Evolutionary conservation across 768 basidiomycete genomes (phyloP), one percentile per base, ranked within the genome.

Genomic region (Mrakia blollopis): DNA sequence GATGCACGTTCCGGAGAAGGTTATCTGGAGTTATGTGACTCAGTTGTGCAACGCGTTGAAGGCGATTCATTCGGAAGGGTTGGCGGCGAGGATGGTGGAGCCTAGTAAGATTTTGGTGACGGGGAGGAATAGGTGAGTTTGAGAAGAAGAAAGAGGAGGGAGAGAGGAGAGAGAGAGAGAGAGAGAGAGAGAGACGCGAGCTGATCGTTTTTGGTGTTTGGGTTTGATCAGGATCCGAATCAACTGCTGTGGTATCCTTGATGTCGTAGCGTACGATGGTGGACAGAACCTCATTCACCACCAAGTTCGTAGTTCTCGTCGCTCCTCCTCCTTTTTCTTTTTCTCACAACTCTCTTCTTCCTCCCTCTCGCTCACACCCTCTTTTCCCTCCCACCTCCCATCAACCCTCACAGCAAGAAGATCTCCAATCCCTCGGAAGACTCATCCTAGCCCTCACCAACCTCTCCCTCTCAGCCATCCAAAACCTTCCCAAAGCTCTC

Each of bases 21-120:
- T 90, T 0, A 82, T 99, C 3, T 99, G 97, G 97, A 91, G 91
- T 4, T 98, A 94, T 81, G 89, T 97, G 68, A 87, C 93, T 30
- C 97, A 99, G 83, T 89, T 98, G 75, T 90, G 91, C 7, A 90
- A 88, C 78, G 95, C 92, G 0, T 89, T 98, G 83, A 93, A 91
- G 83, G 88, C 88, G 63, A 90, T 92, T 0, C 97, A 99, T 81
- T 90, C 91, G 70, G 87, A 87, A 3, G 92, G 92, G 0, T 85
- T 92, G 71, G 92, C 94, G 0, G 87, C 93, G 57, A 87, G 94
- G 57, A 89, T 90, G 84, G 84, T 98, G 30, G 97, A 98, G 78
- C 87, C 89, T 13, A 91, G 90, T 32, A 97, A 97, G 85, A 88
- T 99, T 61, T 81, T 99, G 70, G 83, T 96, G 41, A 95, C 93